Evolutionary conservation across 192 early-diverging fungal genomes (phyloP).

Genomic region (Physocladia obscura): DNA sequence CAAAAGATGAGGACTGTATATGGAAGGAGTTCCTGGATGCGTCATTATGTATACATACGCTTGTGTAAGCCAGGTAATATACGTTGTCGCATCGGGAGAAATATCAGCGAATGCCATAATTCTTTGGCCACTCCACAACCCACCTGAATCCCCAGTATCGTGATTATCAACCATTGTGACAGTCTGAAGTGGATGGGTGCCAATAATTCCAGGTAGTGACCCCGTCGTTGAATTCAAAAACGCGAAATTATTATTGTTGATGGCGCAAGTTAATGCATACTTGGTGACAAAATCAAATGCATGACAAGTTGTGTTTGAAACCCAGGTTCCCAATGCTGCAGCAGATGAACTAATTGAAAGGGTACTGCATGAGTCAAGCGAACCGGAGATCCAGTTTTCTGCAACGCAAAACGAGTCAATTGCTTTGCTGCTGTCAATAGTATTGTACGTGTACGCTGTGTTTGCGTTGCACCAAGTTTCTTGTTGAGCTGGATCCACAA

Average conservation of each 20-base stretch:
- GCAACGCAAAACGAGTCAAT: too few relatives aligned
- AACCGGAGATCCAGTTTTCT: too few relatives aligned
- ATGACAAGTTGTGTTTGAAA: not conserved
- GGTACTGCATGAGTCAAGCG: too few relatives aligned
- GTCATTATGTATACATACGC: constrained; percentile 20
- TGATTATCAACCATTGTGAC: constrained; percentile 23
- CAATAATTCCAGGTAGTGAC: not conserved
- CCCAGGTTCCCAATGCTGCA: too few relatives aligned
- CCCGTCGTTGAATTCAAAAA: not conserved
- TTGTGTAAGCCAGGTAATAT: not conserved
- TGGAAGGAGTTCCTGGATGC: constrained; percentile 6
- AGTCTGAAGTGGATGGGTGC: not conserved
- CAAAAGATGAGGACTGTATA: constrained; percentile 13
- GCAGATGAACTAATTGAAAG: too few relatives aligned
- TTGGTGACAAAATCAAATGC: constrained; percentile 25
- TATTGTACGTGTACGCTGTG: too few relatives aligned
- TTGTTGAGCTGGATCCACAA: too few relatives aligned
- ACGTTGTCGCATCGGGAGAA: not conserved
- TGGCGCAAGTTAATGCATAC: not conserved
- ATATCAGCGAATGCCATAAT: constrained; percentile 2
- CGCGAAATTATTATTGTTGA: not conserved
- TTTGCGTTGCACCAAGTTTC: too few relatives aligned
- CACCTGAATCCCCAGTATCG: constrained; percentile 8
- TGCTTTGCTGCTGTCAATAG: too few relatives aligned
- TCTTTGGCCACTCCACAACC: not conserved